Evolutionary conservation across 2,329 filamentous ascomycete genomes (phyloP), one percentile per base, ranked within the genome.

Genomic region (Hypoxylon rubiginosum): DNA sequence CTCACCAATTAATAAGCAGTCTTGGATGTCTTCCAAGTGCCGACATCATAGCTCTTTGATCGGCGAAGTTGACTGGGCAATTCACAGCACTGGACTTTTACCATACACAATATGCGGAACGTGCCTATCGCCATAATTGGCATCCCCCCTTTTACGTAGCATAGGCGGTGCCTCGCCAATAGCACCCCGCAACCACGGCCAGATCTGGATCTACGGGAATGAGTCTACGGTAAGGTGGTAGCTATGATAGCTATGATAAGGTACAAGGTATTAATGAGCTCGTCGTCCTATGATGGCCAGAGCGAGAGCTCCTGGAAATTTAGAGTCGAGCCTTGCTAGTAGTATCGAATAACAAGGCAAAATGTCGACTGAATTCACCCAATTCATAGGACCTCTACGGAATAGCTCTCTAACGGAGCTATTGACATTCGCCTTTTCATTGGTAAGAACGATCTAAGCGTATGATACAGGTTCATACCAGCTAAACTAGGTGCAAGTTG

Each of bases 321-420:
- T n/a, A 21, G 48, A 1, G 15, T 36, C 10, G 17, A 55, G 28
- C 8, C 11, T 24, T 17, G 17, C 21, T 19, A 48, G n/a, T n/a
- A 30, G 48, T 43, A n/a, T 32, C 13, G 4, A 54, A 32, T 46
- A 57, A 15, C 7, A 39, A 69, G 39, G 8, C 32, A 62, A 61
- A 46, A 69, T 69, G 66, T 58, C 66, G 19, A 39, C 39, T 10
- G 61, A 54, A 41, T 36, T 62, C 15, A 3, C 46, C 9, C 41
- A 56, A 10, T 19, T 62, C 21, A 39, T 64, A 43, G 51, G 41
- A 21, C 57, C 60, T 1, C 56, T 69, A 30, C 56, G 32, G 21
- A 56, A 46, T 7, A 50, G 59, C 11, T 43, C 63, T 43, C 46
- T 61, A 15, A 0, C 19, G n/a, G 66, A 69, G 53, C 26, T 69